A percentile compares a stretch with the other conserved stretches of the same genome.
Conservation (phyloP, 805 yeast species). For the Suhomyces vadensis region DNA sequence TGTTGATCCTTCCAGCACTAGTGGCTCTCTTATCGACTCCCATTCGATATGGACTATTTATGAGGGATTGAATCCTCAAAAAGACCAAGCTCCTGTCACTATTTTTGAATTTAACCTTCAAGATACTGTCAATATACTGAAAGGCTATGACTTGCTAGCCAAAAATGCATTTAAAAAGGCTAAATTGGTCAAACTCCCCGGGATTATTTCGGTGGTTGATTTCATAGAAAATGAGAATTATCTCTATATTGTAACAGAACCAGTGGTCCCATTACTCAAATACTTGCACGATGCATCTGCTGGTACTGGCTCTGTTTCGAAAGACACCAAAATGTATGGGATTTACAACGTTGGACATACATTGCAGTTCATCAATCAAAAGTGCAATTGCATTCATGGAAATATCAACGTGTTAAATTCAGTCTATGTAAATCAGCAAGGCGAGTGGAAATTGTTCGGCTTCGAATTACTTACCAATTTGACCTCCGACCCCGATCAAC, state of each 20-base stretch:
- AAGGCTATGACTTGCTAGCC: constrained; percentile 30
- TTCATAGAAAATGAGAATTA: constrained; percentile 59
- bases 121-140: constrained; percentile 32
- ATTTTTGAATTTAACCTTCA: constrained; percentile 63
- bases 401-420: constrained; percentile 52
- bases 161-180: constrained; percentile 43
- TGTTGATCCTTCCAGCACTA: constrained; percentile 24
- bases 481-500: constrained; percentile 47
- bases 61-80: constrained; percentile 57
- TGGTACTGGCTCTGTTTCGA: constrained; percentile 16
- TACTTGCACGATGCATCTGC: constrained; percentile 22
- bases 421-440: constrained; percentile 61
- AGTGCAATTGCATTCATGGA: constrained; percentile 63
- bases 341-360: constrained; percentile 55
- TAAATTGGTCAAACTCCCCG: constrained; percentile 67
- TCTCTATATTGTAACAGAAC: constrained; percentile 67
- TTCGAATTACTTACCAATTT: constrained; percentile 64
- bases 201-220: constrained; percentile 62
- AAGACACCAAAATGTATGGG: constrained; percentile 52
- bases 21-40: constrained; percentile 16
- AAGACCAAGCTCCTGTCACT: constrained; percentile 53
- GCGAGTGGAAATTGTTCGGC: constrained; percentile 86
- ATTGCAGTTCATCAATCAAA: constrained; percentile 57
- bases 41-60: constrained; percentile 62
- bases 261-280: constrained; percentile 52